A percentile compares a stretch with the other conserved stretches of the same genome.
Conservation (phyloP, 148 eudicot species). For the Silene latifolia region DNA sequence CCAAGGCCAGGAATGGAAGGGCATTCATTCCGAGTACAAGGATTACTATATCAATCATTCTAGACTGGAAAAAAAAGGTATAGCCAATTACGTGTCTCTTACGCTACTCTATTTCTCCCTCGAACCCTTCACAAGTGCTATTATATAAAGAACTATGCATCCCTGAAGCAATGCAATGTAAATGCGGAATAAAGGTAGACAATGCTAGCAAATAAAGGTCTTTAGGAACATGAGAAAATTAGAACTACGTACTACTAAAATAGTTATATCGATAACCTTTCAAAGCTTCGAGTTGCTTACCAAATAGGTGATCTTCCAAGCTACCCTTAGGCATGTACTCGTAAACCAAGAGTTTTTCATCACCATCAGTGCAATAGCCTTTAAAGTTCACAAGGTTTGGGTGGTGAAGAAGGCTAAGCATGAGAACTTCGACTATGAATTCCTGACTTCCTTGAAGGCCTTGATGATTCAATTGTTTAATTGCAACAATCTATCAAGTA, state of each 20-base stretch:
- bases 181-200: neutral
- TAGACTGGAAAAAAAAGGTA: neutral
- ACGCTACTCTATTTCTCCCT: conserved; percentile 3
- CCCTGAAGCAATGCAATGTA: neutral
- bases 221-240: neutral
- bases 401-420: conserved; percentile 52
- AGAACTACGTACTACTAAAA: neutral
- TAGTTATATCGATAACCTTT: neutral
- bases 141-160: neutral
- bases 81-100: conserved; percentile 1
- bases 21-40: neutral
- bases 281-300: conserved; percentile 26
- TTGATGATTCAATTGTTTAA: conserved; percentile 43
- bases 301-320: conserved; percentile 47
- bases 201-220: neutral
- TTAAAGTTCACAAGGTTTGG: conserved; percentile 43
- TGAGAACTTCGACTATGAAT: conserved; percentile 46
- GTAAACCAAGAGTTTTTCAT: conserved; percentile 45
- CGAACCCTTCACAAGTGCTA: neutral
- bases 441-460: conserved; percentile 48
- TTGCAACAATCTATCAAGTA: conserved; percentile 39
- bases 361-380: conserved; percentile 52
- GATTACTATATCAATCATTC: neutral
- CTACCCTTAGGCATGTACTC: conserved; percentile 53
- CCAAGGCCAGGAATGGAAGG: neutral